Conservation (phyloP, 1,284 basidiomycete genomes). For the Kalmanozyma brasiliensis region DNA sequence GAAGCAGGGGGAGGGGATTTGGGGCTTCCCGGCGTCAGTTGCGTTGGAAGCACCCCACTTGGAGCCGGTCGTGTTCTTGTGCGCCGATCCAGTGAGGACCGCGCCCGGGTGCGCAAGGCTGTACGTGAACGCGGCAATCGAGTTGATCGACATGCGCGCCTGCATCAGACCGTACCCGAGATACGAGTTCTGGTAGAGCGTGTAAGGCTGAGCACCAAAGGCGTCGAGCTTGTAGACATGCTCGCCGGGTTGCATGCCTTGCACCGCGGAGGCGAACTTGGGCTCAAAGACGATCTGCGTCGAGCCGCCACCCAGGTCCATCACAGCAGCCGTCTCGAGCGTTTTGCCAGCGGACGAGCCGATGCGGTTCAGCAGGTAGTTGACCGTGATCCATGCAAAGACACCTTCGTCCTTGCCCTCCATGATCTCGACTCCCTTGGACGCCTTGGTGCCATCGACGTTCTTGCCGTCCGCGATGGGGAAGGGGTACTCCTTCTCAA, state of each 20-base stretch:
- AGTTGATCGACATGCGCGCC: constrained; percentile 85
- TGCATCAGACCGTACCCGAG: constrained; percentile 95
- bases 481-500: constrained; percentile 81
- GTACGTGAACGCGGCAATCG: constrained; percentile 87
- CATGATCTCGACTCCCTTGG: constrained; percentile 73
- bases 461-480: constrained; percentile 61
- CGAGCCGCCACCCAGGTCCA: constrained; percentile 95
- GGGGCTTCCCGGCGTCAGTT: constrained; percentile 57
- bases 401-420: constrained; percentile 92
- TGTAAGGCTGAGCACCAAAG: constrained; percentile 59
- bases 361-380: constrained; percentile 74
- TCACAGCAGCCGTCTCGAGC: constrained; percentile 80
- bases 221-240: constrained; percentile 85
- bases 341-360: constrained; percentile 68
- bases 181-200: constrained; percentile 67
- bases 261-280: constrained; percentile 69
- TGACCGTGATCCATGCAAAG: constrained; percentile 97
- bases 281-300: constrained; percentile 99
- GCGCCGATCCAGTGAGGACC: constrained; percentile 36
- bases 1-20: constrained; percentile 83
- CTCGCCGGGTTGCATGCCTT: constrained; percentile 81
- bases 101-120: constrained; percentile 69
- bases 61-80: constrained; percentile 25
- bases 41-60: constrained; percentile 65
- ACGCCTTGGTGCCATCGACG: constrained; percentile 19